Conservation (phyloP, 1,284 basidiomycete species). For the Cutaneotrichosporon cyanovorans region DNA sequence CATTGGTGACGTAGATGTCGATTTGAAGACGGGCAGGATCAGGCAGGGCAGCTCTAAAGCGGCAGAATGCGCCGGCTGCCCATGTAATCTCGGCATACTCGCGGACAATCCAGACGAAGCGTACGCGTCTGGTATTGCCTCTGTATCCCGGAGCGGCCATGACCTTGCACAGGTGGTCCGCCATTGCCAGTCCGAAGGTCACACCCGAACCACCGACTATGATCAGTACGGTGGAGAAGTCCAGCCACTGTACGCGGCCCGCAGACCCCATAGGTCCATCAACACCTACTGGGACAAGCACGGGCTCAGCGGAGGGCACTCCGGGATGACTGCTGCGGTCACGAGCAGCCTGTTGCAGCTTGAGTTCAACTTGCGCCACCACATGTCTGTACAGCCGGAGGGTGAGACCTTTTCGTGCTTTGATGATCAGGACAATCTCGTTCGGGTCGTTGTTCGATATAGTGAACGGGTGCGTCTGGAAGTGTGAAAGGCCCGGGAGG, state of each 20-base stretch:
- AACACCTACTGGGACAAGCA: conserved; percentile 55
- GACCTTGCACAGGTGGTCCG: conserved; percentile 62
- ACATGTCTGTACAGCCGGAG: conserved; percentile 58
- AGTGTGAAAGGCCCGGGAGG: conserved; percentile 60
- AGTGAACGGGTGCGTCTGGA: conserved; percentile 75
- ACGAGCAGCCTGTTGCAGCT: too few relatives aligned
- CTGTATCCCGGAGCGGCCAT: conserved; percentile 50
- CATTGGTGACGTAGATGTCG: conserved; percentile 71
- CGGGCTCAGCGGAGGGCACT: conserved; percentile 19
- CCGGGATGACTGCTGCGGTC: too few relatives aligned
- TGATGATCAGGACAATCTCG: conserved; percentile 65
- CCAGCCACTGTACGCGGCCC: conserved; percentile 58
- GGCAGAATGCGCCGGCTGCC: conserved; percentile 63
- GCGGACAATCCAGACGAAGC: conserved; percentile 76
- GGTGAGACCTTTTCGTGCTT: conserved; percentile 70
- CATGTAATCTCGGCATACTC: conserved; percentile 79
- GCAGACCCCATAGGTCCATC: conserved; percentile 74
- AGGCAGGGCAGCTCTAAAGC: conserved; percentile 65
- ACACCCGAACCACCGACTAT: conserved; percentile 74
- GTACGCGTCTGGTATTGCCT: conserved; percentile 54
- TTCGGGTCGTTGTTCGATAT: conserved; percentile 57
- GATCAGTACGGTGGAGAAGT: conserved; percentile 59
- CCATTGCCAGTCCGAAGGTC: conserved; percentile 63
- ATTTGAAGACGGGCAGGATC: conserved; percentile 59
- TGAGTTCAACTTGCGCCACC: too few relatives aligned